phyloP scores from a whole-genome alignment of 2,329 filamentous ascomycete species.

The Pseudogymnoascus sp. region DNA sequence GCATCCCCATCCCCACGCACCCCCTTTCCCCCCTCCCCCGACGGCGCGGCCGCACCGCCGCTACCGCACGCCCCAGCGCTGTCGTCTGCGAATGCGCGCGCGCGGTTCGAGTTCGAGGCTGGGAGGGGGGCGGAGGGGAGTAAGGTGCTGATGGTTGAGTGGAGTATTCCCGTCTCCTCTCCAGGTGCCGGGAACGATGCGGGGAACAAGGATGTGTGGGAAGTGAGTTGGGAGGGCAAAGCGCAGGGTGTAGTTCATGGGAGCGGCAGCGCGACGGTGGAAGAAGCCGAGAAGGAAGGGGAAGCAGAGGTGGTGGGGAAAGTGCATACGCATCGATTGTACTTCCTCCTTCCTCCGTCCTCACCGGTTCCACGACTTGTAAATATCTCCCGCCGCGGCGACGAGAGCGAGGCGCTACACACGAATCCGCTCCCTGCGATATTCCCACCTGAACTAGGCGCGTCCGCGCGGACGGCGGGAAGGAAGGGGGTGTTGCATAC shows the following conservation, averaged over 20 bases:
- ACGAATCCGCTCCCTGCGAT: constrained; percentile 82
- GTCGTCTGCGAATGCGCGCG: constrained; percentile 51
- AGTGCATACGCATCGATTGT: constrained; percentile 47
- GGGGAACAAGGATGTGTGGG: constrained; percentile 49
- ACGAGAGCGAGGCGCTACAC: constrained; percentile 38
- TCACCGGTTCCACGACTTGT: constrained; percentile 65
- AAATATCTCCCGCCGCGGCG: constrained; percentile 41
- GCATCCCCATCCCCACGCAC: neutral
- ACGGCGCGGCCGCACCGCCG: neutral
- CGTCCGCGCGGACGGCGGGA: constrained; percentile 55
- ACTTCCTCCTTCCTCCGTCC: constrained; percentile 64
- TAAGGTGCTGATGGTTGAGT: constrained; percentile 90
- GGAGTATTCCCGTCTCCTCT: constrained; percentile 38
- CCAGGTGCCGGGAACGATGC: constrained; percentile 26
- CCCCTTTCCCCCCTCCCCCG: neutral
- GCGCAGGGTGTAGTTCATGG: constrained; percentile 13
- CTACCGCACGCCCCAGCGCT: constrained; percentile 33
- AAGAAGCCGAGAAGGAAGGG: constrained; percentile 19
- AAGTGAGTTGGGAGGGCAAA: constrained; percentile 78
- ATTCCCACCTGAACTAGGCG: constrained; percentile 67
- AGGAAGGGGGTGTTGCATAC: constrained; percentile 80
- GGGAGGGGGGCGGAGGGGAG: constrained; percentile 73
- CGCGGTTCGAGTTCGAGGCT: constrained; percentile 79
- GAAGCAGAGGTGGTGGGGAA: constrained; percentile 39
- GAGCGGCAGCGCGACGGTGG: constrained; percentile 4